Evolutionary conservation across 75 land plant species (phyloP).

Genomic region (Sequoia sempervirens): DNA sequence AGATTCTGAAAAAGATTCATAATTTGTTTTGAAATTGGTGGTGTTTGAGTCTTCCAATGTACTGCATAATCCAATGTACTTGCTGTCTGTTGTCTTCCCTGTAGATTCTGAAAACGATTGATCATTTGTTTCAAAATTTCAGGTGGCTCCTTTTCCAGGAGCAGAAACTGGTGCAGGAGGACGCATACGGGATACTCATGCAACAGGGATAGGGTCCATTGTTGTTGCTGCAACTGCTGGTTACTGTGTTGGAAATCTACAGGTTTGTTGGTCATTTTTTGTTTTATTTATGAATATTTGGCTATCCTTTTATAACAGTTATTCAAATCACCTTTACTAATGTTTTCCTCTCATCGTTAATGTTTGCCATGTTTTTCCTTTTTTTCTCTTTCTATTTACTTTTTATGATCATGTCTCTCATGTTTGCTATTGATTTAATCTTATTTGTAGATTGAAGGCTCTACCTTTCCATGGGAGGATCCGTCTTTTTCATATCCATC

Average conservation of each 20-base stretch:
- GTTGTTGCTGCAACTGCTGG: slow-evolving; percentile 96
- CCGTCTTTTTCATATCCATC: slow-evolving; percentile 68
- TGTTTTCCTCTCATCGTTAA: neutral
- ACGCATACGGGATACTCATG: slow-evolving; percentile 94
- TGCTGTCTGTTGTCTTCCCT: neutral
- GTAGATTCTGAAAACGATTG: neutral
- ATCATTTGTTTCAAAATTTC: neutral
- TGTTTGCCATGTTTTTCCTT: neutral
- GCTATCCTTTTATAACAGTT: neutral
- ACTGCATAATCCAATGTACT: neutral
- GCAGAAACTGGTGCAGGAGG: slow-evolving; percentile 98
- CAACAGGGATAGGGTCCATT: slow-evolving; percentile 93
- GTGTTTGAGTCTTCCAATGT: neutral
- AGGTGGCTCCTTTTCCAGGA: slow-evolving; percentile 95
- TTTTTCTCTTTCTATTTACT: neutral
- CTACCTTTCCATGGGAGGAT: slow-evolving; percentile 93
- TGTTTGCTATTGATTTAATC: neutral
- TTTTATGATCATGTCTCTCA: neutral
- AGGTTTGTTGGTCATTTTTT: slow-evolving; percentile 17
- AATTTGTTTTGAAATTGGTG: neutral
- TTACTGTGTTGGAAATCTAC: slow-evolving; percentile 93
- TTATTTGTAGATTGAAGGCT: slow-evolving; percentile 54
- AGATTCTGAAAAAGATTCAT: neutral
- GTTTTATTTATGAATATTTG: neutral
- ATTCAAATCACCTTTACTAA: neutral